A percentile compares a stretch with the other conserved stretches of the same genome.
phyloP scores from a whole-genome alignment of 1,284 basidiomycete species.

The Cronartium quercuum region DNA sequence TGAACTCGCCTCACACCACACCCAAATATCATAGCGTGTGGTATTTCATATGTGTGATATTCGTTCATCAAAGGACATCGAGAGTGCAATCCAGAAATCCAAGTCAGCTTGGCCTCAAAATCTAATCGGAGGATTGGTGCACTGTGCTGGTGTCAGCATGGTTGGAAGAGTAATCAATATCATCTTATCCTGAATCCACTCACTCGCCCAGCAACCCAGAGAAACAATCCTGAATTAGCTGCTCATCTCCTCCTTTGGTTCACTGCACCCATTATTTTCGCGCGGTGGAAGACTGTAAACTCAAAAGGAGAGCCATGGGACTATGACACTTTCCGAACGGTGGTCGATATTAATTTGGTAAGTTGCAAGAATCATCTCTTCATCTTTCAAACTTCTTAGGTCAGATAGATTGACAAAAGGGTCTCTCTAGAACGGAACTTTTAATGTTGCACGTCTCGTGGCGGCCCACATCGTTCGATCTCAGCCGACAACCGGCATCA shows the following conservation, averaged over 20 bases:
- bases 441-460: slow-evolving; percentile 49
- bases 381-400: not conserved
- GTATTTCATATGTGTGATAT: slow-evolving; percentile 40
- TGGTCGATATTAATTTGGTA: slow-evolving; percentile 48
- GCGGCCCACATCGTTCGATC: slow-evolving; percentile 47
- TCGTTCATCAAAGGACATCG: slow-evolving; percentile 2
- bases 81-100: not conserved
- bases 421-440: slow-evolving; percentile 45
- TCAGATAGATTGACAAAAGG: slow-evolving; percentile 4
- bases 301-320: slow-evolving; percentile 47
- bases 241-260: too few species aligned
- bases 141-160: slow-evolving; percentile 49
- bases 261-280: too few species aligned
- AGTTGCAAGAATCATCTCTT: not conserved
- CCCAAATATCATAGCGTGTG: slow-evolving; percentile 43
- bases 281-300: slow-evolving; percentile 44
- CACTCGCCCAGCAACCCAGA: not conserved
- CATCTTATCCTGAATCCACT: not conserved
- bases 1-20: not conserved
- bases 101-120: slow-evolving; percentile 40
- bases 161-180: slow-evolving; percentile 46
- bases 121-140: slow-evolving; percentile 48
- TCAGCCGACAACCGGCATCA: slow-evolving; percentile 24
- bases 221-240: not conserved
- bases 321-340: slow-evolving; percentile 46